These are phyloP conservation scores for Pseudonitzschia pungens DNA, from an alignment of 108 stramenopile genomes.

Conservation along the genomic window DNA sequence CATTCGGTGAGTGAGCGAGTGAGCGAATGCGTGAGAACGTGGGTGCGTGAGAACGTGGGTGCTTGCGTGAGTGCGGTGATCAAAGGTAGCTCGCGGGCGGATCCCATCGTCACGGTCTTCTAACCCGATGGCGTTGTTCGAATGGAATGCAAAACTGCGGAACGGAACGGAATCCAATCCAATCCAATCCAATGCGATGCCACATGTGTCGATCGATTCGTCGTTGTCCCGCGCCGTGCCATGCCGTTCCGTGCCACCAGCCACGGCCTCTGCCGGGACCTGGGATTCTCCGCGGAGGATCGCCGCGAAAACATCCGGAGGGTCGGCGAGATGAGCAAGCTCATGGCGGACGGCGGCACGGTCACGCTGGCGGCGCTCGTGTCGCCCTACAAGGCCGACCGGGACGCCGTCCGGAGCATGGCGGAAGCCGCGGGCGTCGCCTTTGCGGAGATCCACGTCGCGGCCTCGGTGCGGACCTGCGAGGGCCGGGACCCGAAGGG, in stretches of 20 bases:
- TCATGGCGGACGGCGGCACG: conserved; percentile 87
- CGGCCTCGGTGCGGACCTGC: conserved; percentile 74
- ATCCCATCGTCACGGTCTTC: neutral
- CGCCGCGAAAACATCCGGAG: conserved; percentile 90
- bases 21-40: neutral
- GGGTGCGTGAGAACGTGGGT: too few relatives aligned
- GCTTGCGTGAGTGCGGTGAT: too few relatives aligned
- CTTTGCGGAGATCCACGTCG: conserved; percentile 85
- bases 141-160: too few relatives aligned
- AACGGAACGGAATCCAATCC: too few relatives aligned
- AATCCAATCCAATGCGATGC: too few relatives aligned
- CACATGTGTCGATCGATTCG: too few relatives aligned
- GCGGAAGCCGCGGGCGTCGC: conserved; percentile 32
- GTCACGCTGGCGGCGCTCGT: conserved; percentile 90
- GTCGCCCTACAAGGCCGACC: conserved; percentile 80
- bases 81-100: too few relatives aligned
- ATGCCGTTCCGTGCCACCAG: neutral
- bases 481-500: conserved; percentile 89
- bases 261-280: conserved; percentile 79
- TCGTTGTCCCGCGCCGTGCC: too few relatives aligned
- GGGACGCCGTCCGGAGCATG: conserved; percentile 66
- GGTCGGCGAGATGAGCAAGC: conserved; percentile 83
- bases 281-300: conserved; percentile 82
- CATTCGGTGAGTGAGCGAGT: conserved; percentile 54
- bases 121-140: neutral